Percentiles rank a stretch among this genome's conserved stretches.
Evolutionary conservation across 257 asterid genomes (phyloP).

Genomic region (Voacanga thouarsii): DNA sequence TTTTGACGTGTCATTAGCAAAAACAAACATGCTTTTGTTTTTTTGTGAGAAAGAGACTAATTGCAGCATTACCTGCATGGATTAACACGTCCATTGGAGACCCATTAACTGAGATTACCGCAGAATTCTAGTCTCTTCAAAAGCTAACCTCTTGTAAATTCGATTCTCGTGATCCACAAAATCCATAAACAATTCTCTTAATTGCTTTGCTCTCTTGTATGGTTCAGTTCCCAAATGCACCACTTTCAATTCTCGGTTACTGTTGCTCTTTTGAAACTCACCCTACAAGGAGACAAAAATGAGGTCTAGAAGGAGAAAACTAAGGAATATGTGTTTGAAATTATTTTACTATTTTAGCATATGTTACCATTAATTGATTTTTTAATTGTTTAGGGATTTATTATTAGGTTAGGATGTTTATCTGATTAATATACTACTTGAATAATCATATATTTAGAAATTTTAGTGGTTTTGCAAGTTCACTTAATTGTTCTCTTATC

Average conservation of each 20-base stretch:
- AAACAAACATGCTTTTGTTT: background rate
- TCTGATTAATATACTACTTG: background rate
- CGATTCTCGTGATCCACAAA: conserved; percentile 18
- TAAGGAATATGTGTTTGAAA: background rate
- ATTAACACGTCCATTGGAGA: background rate
- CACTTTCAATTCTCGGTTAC: conserved; percentile 20
- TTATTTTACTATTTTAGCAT: background rate
- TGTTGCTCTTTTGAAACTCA: conserved; percentile 5
- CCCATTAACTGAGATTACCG: background rate
- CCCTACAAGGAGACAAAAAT: conserved; percentile 11
- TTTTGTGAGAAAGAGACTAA: background rate
- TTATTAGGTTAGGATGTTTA: background rate
- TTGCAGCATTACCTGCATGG: background rate
- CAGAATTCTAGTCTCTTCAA: conserved; percentile 22
- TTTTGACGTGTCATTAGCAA: background rate
- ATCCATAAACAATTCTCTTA: conserved; percentile 21
- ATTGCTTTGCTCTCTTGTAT: conserved; percentile 22
- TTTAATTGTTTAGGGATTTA: background rate
- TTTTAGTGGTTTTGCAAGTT: background rate
- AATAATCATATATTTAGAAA: background rate
- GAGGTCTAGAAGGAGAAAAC: background rate
- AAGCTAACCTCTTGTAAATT: conserved; percentile 19
- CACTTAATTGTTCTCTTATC: background rate
- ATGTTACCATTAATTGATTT: too few species aligned
- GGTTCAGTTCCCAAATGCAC: conserved; percentile 30